Conservation (phyloP, 345 rosid genomes). For the Camelina sativa region DNA sequence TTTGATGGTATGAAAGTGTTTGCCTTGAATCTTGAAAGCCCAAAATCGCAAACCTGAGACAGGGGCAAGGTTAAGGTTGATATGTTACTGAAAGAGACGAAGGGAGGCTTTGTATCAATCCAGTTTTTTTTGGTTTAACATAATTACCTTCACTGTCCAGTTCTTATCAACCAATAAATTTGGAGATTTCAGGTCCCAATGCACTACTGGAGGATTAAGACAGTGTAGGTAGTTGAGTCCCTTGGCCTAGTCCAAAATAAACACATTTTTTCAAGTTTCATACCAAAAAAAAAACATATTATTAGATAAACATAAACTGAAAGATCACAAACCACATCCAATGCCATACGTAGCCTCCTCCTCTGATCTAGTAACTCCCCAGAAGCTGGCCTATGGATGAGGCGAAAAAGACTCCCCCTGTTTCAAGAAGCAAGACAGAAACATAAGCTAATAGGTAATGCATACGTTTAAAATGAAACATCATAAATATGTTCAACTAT, state of each 20-base stretch:
- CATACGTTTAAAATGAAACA: slow-evolving; percentile 17
- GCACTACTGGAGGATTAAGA: slow-evolving; percentile 88
- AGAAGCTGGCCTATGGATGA: slow-evolving; percentile 84
- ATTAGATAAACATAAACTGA: not conserved
- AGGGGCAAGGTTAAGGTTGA: not conserved
- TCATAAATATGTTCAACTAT: not conserved
- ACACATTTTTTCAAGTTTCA: slow-evolving; percentile 19
- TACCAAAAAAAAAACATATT: not conserved
- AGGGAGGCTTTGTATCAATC: not conserved
- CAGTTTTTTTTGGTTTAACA: not conserved
- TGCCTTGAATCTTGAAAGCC: slow-evolving; percentile 93
- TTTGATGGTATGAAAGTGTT: slow-evolving; percentile 88
- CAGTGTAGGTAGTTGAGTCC: slow-evolving; percentile 95
- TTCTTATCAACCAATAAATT: slow-evolving; percentile 94
- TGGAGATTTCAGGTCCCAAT: slow-evolving; percentile 98
- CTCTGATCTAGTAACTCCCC: slow-evolving; percentile 89
- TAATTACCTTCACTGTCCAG: slow-evolving; percentile 89
- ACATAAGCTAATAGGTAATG: slow-evolving; percentile 27
- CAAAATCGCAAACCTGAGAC: slow-evolving; percentile 90
- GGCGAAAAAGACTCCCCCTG: slow-evolving; percentile 96
- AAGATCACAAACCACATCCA: slow-evolving; percentile 79
- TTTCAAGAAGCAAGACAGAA: slow-evolving; percentile 25
- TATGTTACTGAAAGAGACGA: slow-evolving; percentile 4
- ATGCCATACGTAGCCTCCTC: slow-evolving; percentile 86
- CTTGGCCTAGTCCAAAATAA: slow-evolving; percentile 75